phyloP scores from a whole-genome alignment of 495 filamentous ascomycete species.

The Penicillium arizonense region DNA sequence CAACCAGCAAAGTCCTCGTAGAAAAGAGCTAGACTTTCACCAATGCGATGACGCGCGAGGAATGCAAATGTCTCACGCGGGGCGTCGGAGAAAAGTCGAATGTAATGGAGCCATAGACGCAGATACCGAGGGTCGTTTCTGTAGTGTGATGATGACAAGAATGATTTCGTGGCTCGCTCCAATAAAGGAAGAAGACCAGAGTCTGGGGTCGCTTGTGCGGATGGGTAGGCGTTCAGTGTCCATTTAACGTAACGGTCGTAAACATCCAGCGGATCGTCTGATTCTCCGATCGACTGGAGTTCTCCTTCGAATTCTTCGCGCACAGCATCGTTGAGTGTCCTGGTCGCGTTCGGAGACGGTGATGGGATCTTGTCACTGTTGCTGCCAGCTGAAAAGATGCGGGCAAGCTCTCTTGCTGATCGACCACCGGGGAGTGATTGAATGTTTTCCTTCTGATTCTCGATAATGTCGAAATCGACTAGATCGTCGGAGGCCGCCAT shows the following conservation, averaged over 20 bases:
- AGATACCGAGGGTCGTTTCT: slow-evolving; percentile 93
- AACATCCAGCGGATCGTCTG: slow-evolving; percentile 92
- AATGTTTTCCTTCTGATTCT: slow-evolving; percentile 96
- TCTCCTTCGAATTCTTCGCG: slow-evolving; percentile 86
- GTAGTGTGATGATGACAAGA: slow-evolving; percentile 81
- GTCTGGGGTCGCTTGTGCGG: slow-evolving; percentile 85
- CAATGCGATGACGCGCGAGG: slow-evolving; percentile 81
- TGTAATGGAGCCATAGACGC: slow-evolving; percentile 91
- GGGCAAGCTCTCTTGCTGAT: slow-evolving; percentile 85
- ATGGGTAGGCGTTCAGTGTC: slow-evolving; percentile 93
- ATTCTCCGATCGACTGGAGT: slow-evolving; percentile 71
- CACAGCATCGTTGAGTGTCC: slow-evolving; percentile 72
- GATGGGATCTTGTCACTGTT: slow-evolving; percentile 42
- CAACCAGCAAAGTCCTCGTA: slow-evolving; percentile 96
- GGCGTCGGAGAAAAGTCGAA: slow-evolving; percentile 85
- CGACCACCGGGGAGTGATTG: slow-evolving; percentile 88
- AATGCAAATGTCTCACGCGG: slow-evolving; percentile 92
- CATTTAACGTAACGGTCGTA: slow-evolving; percentile 97
- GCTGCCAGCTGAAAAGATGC: slow-evolving; percentile 68
- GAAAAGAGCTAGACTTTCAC: slow-evolving; percentile 85
- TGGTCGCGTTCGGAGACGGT: slow-evolving; percentile 65
- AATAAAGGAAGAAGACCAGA: slow-evolving; percentile 86
- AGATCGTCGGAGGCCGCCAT: slow-evolving; percentile 58
- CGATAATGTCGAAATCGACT: slow-evolving; percentile 94
- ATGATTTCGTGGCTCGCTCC: slow-evolving; percentile 87